Evolutionary conservation across 495 filamentous ascomycete genomes (phyloP).

Genomic region (Aspergillus affinis): DNA sequence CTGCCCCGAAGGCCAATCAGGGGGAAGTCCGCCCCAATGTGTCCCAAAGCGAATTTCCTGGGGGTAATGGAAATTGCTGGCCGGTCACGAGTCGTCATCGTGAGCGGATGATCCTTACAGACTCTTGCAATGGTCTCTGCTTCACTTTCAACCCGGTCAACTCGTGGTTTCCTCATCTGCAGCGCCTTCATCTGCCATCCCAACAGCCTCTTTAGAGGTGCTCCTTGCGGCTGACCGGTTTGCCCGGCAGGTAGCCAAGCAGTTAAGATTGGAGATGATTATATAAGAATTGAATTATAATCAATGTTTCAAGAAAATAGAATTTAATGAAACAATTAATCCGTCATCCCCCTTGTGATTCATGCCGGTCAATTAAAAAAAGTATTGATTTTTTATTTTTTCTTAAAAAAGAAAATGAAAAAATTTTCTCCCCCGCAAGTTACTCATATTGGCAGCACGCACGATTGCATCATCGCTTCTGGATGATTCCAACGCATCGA

Average conservation of each 20-base stretch:
- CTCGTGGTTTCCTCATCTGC: too few relatives aligned
- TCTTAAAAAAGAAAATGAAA: slow-evolving; percentile 7
- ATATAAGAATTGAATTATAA: too few relatives aligned
- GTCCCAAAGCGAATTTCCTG: slow-evolving; percentile 25
- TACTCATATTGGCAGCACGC: slow-evolving; percentile 2
- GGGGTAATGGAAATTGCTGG: slow-evolving; percentile 33
- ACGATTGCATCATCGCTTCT: slow-evolving; percentile 22
- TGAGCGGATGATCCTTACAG: slow-evolving; percentile 8
- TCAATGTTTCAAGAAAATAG: too few relatives aligned
- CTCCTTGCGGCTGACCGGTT: slow-evolving; percentile 3
- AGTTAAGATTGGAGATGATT: background rate
- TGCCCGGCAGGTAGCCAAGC: background rate
- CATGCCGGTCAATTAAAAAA: too few relatives aligned
- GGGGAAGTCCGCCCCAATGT: background rate
- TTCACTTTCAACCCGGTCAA: too few relatives aligned
- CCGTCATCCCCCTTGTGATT: too few relatives aligned
- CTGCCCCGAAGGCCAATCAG: slow-evolving; percentile 29
- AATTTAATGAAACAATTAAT: too few relatives aligned
- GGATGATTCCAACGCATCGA: background rate
- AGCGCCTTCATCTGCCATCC: too few relatives aligned
- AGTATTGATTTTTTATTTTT: too few relatives aligned
- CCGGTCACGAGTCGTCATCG: slow-evolving; percentile 21
- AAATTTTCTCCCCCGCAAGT: slow-evolving; percentile 4
- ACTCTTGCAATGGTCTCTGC: background rate
- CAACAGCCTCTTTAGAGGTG: too few relatives aligned